These are phyloP conservation scores for Microsporum canis DNA, from an alignment of 2,329 filamentous ascomycete species.

Conservation along the genomic window DNA sequence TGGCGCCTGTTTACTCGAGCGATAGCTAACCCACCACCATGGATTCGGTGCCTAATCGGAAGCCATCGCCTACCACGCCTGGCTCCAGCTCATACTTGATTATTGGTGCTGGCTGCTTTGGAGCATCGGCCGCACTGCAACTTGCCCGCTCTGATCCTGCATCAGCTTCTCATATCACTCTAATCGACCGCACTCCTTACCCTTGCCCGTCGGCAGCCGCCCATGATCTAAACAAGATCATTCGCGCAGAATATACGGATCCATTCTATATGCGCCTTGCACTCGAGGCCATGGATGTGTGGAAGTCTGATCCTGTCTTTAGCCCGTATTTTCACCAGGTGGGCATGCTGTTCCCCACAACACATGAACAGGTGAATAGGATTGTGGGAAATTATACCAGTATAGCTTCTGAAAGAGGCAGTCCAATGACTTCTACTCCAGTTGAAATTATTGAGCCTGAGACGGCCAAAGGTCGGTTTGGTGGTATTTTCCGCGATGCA, in stretches of 20 bases:
- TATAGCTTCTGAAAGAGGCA: constrained; percentile 22
- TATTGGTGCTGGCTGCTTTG: constrained; percentile 43
- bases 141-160: constrained; percentile 6
- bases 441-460: constrained; percentile 34
- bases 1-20: too few species aligned
- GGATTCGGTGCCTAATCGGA: background rate
- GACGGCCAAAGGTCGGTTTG: constrained; percentile 43
- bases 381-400: constrained; percentile 35
- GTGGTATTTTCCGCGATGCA: constrained; percentile 43
- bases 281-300: constrained; percentile 6
- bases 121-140: constrained; percentile 19
- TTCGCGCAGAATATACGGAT: constrained; percentile 8
- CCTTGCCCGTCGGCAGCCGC: constrained; percentile 6
- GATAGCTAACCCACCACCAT: background rate
- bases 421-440: constrained; percentile 30
- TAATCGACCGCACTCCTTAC: constrained; percentile 6
- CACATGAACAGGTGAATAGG: constrained; percentile 32
- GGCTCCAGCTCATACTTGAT: constrained; percentile 26
- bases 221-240: constrained; percentile 11
- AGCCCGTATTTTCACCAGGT: constrained; percentile 39
- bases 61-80: background rate
- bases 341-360: constrained; percentile 36
- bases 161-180: background rate
- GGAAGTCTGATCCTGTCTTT: constrained; percentile 17
- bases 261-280: constrained; percentile 7